These are phyloP conservation scores for Pulicaria dysenterica DNA, from an alignment of 129 eudicot species.

Conservation along the genomic window DNA sequence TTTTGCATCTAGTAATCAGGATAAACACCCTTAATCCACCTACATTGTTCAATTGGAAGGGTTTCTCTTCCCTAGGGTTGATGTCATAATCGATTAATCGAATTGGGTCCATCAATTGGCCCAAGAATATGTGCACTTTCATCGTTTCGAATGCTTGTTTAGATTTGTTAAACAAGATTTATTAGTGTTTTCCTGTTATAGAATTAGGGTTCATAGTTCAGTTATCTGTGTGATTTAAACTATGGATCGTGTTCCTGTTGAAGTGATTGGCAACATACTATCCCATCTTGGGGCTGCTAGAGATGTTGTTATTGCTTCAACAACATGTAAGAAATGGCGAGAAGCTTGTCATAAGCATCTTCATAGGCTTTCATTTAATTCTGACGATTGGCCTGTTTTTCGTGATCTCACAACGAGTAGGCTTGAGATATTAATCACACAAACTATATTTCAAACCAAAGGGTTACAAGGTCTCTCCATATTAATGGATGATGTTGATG, in stretches of 20 bases:
- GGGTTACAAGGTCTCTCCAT: slow-evolving; percentile 66
- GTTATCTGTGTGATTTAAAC: not conserved
- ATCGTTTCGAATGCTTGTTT: too few relatives aligned
- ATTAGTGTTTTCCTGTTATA: slow-evolving; percentile 1
- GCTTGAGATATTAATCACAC: slow-evolving; percentile 74
- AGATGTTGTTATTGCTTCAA: slow-evolving; percentile 73
- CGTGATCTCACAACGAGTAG: slow-evolving; percentile 64
- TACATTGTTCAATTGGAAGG: not conserved
- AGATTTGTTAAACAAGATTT: too few relatives aligned
- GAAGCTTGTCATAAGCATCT: slow-evolving; percentile 72
- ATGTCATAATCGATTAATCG: not conserved
- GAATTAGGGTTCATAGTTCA: slow-evolving; percentile 27
- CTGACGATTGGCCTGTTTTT: slow-evolving; percentile 75
- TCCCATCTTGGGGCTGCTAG: slow-evolving; percentile 81
- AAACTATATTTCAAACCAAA: slow-evolving; percentile 70
- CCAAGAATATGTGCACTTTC: not conserved
- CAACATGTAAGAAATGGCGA: slow-evolving; percentile 74
- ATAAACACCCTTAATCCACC: slow-evolving; percentile 1
- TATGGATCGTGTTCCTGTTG: slow-evolving; percentile 82
- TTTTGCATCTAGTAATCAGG: not conserved
- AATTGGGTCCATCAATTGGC: not conserved
- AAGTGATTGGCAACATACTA: slow-evolving; percentile 76
- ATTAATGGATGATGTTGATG: slow-evolving; percentile 88
- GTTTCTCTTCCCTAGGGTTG: not conserved
- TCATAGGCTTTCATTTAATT: slow-evolving; percentile 68